These are phyloP conservation scores for Tolypocladium inflatum DNA, from an alignment of 2,329 filamentous ascomycete genomes.

Conservation along the genomic window DNA sequence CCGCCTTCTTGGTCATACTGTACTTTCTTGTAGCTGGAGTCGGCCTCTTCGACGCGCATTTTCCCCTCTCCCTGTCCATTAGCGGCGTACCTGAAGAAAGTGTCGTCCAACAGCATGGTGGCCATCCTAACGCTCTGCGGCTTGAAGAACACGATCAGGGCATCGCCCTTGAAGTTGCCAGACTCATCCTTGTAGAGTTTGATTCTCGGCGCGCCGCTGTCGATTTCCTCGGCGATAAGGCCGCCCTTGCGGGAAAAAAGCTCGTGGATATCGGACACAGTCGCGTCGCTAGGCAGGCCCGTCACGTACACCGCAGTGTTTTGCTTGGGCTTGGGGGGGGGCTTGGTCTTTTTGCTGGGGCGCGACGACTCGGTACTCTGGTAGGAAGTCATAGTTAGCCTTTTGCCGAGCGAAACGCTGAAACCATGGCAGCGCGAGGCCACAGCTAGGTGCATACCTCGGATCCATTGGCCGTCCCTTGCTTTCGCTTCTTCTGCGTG, in stretches of 20 bases:
- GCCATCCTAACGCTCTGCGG: constrained; percentile 85
- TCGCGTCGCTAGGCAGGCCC: constrained; percentile 71
- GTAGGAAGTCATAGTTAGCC: not conserved
- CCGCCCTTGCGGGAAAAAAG: constrained; percentile 78
- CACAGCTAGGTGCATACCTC: constrained; percentile 28
- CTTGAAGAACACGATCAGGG: constrained; percentile 88
- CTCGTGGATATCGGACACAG: constrained; percentile 69
- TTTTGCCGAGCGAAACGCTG: not conserved
- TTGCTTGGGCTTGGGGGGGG: constrained; percentile 43
- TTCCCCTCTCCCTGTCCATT: constrained; percentile 46
- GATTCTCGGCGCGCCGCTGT: constrained; percentile 77
- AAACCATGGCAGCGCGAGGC: not conserved
- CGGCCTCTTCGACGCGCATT: constrained; percentile 77
- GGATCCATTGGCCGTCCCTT: constrained; percentile 23
- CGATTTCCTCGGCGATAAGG: constrained; percentile 89
- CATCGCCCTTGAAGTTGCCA: constrained; percentile 88
- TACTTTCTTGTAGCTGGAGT: constrained; percentile 84
- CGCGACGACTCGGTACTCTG: constrained; percentile 21
- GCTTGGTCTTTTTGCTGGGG: constrained; percentile 36
- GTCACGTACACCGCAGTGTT: constrained; percentile 94
- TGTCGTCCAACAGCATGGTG: constrained; percentile 71
- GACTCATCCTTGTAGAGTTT: constrained; percentile 81
- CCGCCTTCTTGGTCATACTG: constrained; percentile 47
- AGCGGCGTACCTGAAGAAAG: constrained; percentile 60
- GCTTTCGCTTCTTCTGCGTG: constrained; percentile 32